Base-by-base conservation (phyloP, 306 rosid species). In the Adenanthera pavonina region DNA sequence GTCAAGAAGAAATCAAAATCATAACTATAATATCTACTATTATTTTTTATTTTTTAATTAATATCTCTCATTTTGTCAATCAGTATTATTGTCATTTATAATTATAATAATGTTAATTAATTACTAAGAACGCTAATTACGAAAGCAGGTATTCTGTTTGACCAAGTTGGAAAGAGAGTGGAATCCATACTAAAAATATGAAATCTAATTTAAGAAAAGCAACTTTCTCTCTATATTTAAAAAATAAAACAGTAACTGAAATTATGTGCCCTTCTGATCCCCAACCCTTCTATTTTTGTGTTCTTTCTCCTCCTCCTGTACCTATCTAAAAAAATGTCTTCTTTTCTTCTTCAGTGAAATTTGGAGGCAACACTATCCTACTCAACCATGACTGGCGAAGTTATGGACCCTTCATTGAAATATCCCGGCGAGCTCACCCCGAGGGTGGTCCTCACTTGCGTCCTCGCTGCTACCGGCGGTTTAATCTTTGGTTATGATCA, bases 401-500 rank as follows among this genome's bases (percentile, higher is more conserved):
- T 11, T 72, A 64, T 81, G 77, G 80, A 78, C 1, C 60, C 41
- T 64, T 54, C 84, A 62, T 1, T n/a, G 20, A 62, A 70, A 71
- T 91, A 94, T 70, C 92, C 96, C 0, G 96, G 92, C 0, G 78
- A 86, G 35, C 89, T 89, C 68, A 92, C 94, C 9, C 13, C 36
- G 14, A 87, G 88, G 83, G 98, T 94, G 59, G 47, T 89, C 0
- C 2, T 83, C 17, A 84, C 89, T 15, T 92, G 94, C 56, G 2
- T 92, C 13, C 68, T 88, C 41, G 98, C 97, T 2, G 96, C 94
- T 0, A 78, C 80, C 1, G 97, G 96, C 1, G 98, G 97, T 9
- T 8, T 94, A 48, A 94, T 94, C 36, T 94, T 92, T 56, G 98
- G 97, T 16, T 94, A 94, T 54, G 97, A 94, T 79, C 92, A 91